These are phyloP conservation scores for Argentina anserina DNA, from an alignment of 306 rosid species.

Conservation along the genomic window DNA sequence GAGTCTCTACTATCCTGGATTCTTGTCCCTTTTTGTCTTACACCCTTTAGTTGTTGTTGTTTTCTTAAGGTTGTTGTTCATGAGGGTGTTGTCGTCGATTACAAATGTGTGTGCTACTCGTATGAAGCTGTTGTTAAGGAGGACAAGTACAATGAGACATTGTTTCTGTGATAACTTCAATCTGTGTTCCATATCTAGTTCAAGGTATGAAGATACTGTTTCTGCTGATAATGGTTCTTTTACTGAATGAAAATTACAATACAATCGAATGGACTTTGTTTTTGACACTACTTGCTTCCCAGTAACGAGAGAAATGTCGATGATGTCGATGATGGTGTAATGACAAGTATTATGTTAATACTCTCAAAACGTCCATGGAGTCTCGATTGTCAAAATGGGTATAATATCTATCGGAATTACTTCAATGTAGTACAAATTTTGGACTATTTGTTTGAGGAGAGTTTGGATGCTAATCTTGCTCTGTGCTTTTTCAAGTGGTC, in stretches of 20 bases:
- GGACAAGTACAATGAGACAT: conserved; percentile 18
- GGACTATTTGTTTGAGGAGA: conserved; percentile 32
- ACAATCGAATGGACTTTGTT: background rate
- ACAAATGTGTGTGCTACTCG: conserved; percentile 10
- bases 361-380: conserved; percentile 28
- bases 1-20: no score
- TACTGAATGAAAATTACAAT: background rate
- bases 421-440: conserved; percentile 16
- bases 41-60: background rate
- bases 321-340: conserved; percentile 11
- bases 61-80: conserved; percentile 22
- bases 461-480: conserved; percentile 29
- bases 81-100: conserved; percentile 22
- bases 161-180: conserved; percentile 12
- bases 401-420: conserved; percentile 9
- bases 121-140: conserved; percentile 22
- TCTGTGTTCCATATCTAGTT: conserved; percentile 17
- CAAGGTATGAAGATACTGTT: conserved; percentile 7
- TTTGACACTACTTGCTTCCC: conserved; percentile 1
- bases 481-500: conserved; percentile 30
- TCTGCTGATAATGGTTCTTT: conserved; percentile 7
- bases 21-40: background rate
- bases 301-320: background rate
- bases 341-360: conserved; percentile 20
- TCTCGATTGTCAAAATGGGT: conserved; percentile 18